phyloP scores from a whole-genome alignment of 208 protist species.

The Trypanosoma melophagium region DNA sequence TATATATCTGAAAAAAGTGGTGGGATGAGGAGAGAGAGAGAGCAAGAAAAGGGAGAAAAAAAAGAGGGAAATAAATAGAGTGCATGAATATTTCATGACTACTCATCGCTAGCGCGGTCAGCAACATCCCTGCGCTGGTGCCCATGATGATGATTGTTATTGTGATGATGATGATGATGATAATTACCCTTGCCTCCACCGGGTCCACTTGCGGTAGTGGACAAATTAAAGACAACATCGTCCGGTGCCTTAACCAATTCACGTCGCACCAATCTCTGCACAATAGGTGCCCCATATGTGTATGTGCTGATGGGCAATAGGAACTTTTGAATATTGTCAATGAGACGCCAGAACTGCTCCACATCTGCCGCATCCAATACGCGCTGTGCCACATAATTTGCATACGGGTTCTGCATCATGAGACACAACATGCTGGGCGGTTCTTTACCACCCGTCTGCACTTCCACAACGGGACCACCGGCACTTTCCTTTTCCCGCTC shows the following conservation, averaged over 20 bases:
- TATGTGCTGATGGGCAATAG: slow-evolving; percentile 91
- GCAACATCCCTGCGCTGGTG: too few relatives aligned
- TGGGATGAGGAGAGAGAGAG: too few relatives aligned
- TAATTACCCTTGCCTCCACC: slow-evolving; percentile 12
- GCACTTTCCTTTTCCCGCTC: slow-evolving; percentile 82
- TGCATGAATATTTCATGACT: too few relatives aligned
- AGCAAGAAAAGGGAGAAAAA: too few relatives aligned
- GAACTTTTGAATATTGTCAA: slow-evolving; percentile 88
- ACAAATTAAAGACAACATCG: slow-evolving; percentile 26
- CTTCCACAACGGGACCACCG: slow-evolving; percentile 65
- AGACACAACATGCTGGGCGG: slow-evolving; percentile 79
- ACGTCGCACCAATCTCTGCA: slow-evolving; percentile 88
- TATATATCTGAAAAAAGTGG: too few relatives aligned
- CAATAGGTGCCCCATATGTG: slow-evolving; percentile 96
- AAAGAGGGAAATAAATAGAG: too few relatives aligned
- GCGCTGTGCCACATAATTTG: slow-evolving; percentile 98
- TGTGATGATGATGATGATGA: background rate
- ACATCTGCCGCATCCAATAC: slow-evolving; percentile 91
- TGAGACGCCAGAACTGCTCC: slow-evolving; percentile 74
- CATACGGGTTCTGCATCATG: slow-evolving; percentile 97
- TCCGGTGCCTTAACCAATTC: slow-evolving; percentile 66
- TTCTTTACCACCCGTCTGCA: slow-evolving; percentile 37
- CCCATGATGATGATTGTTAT: too few relatives aligned
- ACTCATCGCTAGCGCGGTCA: too few relatives aligned
- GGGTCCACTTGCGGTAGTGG: background rate